Conservation (phyloP, 2,329 filamentous ascomycete genomes). For the Colletotrichum paranaense region DNA sequence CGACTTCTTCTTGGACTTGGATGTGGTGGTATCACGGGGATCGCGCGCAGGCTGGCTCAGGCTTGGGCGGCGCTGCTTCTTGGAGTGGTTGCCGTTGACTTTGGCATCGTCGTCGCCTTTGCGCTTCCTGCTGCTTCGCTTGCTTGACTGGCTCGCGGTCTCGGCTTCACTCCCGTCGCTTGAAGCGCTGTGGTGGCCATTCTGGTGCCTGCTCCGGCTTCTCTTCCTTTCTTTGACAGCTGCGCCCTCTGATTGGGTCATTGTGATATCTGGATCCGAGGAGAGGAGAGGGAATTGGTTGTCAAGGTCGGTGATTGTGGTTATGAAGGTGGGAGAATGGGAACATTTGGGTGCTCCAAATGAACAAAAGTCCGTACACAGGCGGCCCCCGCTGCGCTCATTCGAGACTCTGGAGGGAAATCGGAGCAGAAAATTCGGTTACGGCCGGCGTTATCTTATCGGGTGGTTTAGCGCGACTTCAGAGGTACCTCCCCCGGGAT, state of each 20-base stretch:
- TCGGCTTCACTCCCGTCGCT: conserved; percentile 29
- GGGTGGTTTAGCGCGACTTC: not conserved
- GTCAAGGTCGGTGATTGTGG: not conserved
- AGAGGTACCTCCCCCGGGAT: not conserved
- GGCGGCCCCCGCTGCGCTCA: conserved; percentile 25
- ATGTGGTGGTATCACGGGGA: conserved; percentile 64
- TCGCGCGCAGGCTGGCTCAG: conserved; percentile 72
- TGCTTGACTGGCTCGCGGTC: conserved; percentile 35
- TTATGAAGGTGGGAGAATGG: not conserved
- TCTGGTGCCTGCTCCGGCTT: conserved; percentile 40
- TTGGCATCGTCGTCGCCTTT: conserved; percentile 41
- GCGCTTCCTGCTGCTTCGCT: conserved; percentile 35
- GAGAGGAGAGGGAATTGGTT: conserved; percentile 32
- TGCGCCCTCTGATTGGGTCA: conserved; percentile 43
- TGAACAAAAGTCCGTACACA: not conserved
- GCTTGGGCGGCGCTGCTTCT: conserved; percentile 57
- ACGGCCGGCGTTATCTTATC: conserved; percentile 33
- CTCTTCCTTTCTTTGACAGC: conserved; percentile 48
- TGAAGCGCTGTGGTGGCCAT: conserved; percentile 41
- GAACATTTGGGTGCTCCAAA: conserved; percentile 2
- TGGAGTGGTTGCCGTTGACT: conserved; percentile 42
- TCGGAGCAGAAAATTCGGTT: conserved; percentile 36
- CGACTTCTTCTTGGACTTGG: conserved; percentile 48
- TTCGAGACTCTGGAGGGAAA: conserved; percentile 11
- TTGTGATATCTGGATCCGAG: conserved; percentile 47